phyloP scores from a whole-genome alignment of 495 filamentous ascomycete genomes.

The Eremomyces bilateralis region DNA sequence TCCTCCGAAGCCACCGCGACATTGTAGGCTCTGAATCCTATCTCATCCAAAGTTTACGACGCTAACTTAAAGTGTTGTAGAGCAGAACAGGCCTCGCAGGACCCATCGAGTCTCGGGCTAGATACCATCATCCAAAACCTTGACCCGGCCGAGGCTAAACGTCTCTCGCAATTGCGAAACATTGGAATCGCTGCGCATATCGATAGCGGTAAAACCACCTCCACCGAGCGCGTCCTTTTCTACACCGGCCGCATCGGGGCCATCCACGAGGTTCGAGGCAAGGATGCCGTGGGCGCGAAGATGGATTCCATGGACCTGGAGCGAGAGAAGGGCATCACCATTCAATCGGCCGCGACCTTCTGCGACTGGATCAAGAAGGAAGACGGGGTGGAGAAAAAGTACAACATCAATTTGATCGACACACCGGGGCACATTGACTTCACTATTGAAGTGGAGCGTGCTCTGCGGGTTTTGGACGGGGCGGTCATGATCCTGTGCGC shows the following conservation, averaged over 20 bases:
- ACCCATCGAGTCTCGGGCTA: constrained; percentile 37
- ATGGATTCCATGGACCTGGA: constrained; percentile 99
- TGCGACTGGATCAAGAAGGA: constrained; percentile 85
- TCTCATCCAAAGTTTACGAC: neutral
- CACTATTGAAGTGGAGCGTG: constrained; percentile 96
- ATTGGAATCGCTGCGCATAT: constrained; percentile 99
- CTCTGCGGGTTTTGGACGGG: constrained; percentile 85
- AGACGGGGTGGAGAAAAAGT: constrained; percentile 58
- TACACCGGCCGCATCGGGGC: constrained; percentile 94
- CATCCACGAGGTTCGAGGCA: constrained; percentile 93
- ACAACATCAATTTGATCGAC: constrained; percentile 97
- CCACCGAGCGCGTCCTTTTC: constrained; percentile 91
- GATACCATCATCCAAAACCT: constrained; percentile 51
- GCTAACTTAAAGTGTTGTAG: constrained; percentile 10
- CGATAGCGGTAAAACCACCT: constrained; percentile 96
- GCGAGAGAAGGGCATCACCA: constrained; percentile 95
- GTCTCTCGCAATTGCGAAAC: constrained; percentile 66
- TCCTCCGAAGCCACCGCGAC: neutral
- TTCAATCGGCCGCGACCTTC: constrained; percentile 94
- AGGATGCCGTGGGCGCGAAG: constrained; percentile 90
- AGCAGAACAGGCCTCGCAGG: constrained; percentile 38
- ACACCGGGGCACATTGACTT: constrained; percentile 99
- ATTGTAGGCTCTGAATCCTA: neutral
- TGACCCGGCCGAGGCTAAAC: constrained; percentile 48
- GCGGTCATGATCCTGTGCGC: constrained; percentile 98